A percentile compares a stretch with the other conserved stretches of the same genome.
Conservation (phyloP, 129 eudicot genomes). For the Tanacetum coccineum region DNA sequence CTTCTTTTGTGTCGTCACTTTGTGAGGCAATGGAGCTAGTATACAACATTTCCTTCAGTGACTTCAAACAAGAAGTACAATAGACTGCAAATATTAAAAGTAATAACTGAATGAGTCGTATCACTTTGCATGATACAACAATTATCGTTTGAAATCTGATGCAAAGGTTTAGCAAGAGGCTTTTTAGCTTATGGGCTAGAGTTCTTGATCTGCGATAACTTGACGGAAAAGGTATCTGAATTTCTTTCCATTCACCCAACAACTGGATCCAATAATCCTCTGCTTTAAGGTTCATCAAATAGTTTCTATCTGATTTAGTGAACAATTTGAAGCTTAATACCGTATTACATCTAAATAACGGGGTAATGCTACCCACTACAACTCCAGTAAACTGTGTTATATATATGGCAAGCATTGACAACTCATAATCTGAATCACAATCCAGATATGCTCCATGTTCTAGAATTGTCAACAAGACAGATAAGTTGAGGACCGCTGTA, state of each 20-base stretch:
- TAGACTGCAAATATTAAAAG: background rate
- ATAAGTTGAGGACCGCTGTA: background rate
- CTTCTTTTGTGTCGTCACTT: background rate
- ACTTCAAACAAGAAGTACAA: conserved; percentile 17
- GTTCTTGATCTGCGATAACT: conserved; percentile 5
- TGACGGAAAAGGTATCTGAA: background rate
- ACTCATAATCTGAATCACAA: conserved; percentile 5
- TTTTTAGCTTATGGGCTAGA: background rate
- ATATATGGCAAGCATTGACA: background rate
- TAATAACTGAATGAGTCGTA: conserved; percentile 5
- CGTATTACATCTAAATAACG: conserved; percentile 5
- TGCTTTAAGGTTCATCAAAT: conserved; percentile 8
- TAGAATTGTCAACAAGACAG: background rate
- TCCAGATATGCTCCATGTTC: too few species aligned
- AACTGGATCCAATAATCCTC: conserved; percentile 28
- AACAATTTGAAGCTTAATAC: conserved; percentile 10
- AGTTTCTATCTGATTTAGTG: background rate
- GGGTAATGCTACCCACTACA: conserved; percentile 7
- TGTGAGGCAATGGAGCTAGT: background rate
- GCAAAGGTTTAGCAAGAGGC: background rate
- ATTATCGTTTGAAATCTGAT: conserved; percentile 13
- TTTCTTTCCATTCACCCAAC: conserved; percentile 26
- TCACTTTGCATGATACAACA: conserved; percentile 16
- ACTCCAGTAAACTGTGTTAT: conserved; percentile 13
- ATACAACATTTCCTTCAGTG: conserved; percentile 8